phyloP scores from a whole-genome alignment of 345 rosid species.

The Syzygium aqueum region DNA sequence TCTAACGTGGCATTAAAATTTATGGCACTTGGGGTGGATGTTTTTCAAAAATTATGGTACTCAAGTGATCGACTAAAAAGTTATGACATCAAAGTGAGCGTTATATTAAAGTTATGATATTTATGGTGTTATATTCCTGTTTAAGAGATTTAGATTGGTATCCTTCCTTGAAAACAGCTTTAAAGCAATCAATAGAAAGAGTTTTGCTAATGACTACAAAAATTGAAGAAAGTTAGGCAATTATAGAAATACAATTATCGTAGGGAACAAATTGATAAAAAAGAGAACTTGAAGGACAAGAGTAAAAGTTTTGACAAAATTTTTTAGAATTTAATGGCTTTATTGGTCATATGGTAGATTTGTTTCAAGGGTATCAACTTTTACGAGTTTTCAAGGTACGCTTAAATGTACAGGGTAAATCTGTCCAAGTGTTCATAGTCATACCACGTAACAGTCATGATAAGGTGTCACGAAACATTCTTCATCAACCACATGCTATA shows the following conservation, averaged over 20 bases:
- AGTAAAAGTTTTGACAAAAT: background rate
- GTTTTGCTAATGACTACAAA: background rate
- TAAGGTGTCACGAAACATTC: background rate
- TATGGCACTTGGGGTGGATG: background rate
- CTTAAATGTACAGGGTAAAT: background rate
- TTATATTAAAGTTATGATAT: background rate
- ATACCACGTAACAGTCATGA: background rate
- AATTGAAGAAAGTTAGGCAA: background rate
- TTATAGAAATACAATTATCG: background rate
- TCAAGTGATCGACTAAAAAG: background rate
- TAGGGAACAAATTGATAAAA: background rate
- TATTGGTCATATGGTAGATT: too few species aligned
- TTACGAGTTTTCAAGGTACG: background rate
- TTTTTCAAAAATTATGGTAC: background rate
- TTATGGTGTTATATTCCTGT: rapidly evolving
- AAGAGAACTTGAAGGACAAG: background rate
- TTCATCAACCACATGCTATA: background rate
- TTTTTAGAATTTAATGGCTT: too few species aligned
- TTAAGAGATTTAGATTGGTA: background rate
- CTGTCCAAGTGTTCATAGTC: background rate
- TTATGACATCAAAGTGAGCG: background rate
- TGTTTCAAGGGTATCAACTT: background rate
- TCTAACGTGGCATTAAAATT: too few species aligned
- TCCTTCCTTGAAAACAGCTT: background rate
- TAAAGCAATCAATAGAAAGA: background rate